phyloP scores from a whole-genome alignment of 129 eudicot genomes.

The Lactuca saligna region DNA sequence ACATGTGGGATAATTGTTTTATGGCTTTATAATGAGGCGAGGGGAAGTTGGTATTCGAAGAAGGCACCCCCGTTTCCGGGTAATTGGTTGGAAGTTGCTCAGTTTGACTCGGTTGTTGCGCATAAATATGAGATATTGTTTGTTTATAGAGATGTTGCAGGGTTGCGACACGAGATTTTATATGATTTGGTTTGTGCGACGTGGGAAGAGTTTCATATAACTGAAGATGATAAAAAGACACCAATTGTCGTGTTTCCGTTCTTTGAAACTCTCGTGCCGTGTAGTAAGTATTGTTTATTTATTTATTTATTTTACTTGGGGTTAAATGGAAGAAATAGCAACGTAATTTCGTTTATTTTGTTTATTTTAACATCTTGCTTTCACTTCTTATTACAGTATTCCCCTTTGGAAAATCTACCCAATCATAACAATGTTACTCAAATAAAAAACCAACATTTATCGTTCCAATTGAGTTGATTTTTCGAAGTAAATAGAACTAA shows the following conservation, averaged over 20 bases:
- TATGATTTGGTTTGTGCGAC: not conserved
- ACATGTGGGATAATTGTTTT: not conserved
- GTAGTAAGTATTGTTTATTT: not conserved
- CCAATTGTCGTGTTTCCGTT: constrained; percentile 13
- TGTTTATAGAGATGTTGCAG: not conserved
- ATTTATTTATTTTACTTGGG: not conserved
- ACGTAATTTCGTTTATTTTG: no score
- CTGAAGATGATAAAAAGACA: not conserved
- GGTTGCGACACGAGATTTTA: not conserved
- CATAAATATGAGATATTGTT: not conserved
- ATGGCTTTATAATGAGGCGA: not conserved
- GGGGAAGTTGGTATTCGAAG: not conserved
- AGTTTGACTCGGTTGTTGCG: constrained; percentile 12
- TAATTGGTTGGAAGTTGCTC: not conserved
- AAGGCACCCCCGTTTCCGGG: not conserved
- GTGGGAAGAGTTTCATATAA: constrained; percentile 5
- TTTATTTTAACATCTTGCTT: no score
- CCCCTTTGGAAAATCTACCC: no score
- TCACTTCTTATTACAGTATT: no score
- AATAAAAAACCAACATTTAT: no score
- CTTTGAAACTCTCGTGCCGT: constrained; percentile 14
- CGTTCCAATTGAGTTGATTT: no score
- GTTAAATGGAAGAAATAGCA: no score
- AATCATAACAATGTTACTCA: no score
- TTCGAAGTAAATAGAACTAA: no score